A percentile compares a stretch with the other conserved stretches of the same genome.
Evolutionary conservation across 495 filamentous ascomycete genomes (phyloP).

Genomic region (Trichocladium uniseriatum): DNA sequence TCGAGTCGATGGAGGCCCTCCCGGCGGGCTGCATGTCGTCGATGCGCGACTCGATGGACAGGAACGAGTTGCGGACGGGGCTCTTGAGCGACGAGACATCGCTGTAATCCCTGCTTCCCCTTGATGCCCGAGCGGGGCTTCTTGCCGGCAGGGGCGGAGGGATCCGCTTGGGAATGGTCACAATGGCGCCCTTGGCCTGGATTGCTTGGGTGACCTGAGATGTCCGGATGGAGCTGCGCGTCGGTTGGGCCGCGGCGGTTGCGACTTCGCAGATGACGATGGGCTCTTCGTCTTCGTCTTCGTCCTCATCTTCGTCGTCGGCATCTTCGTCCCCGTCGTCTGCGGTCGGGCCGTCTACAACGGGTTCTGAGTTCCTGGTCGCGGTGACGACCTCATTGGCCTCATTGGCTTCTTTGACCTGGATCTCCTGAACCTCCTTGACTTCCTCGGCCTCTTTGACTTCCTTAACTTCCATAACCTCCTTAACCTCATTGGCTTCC

Average conservation of each 20-base stretch:
- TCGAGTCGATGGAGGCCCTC: constrained; percentile 12
- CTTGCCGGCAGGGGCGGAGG: constrained; percentile 56
- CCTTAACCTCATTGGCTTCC: neutral
- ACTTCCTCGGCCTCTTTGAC: no score
- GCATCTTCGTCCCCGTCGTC: constrained; percentile 30
- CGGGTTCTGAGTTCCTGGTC: neutral
- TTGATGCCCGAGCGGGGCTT: constrained; percentile 44
- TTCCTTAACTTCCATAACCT: no score
- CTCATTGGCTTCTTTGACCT: no score
- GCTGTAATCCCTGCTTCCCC: constrained; percentile 29
- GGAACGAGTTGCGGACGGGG: constrained; percentile 25
- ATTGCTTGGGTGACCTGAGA: constrained; percentile 32
- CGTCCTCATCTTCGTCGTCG: constrained; percentile 38
- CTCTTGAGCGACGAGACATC: constrained; percentile 25
- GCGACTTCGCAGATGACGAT: constrained; percentile 46
- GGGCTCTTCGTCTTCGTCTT: constrained; percentile 39
- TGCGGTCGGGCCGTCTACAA: no score
- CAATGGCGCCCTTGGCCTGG: constrained; percentile 49
- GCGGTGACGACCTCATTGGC: no score
- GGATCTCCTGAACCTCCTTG: no score
- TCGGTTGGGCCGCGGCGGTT: constrained; percentile 36
- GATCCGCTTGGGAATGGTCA: constrained; percentile 63
- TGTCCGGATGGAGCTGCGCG: constrained; percentile 44
- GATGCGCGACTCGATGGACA: constrained; percentile 13
- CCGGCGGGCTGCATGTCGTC: constrained; percentile 6